Base-by-base conservation (phyloP, 176 grass and related monocot species). In the Zoysia pacifica region DNA sequence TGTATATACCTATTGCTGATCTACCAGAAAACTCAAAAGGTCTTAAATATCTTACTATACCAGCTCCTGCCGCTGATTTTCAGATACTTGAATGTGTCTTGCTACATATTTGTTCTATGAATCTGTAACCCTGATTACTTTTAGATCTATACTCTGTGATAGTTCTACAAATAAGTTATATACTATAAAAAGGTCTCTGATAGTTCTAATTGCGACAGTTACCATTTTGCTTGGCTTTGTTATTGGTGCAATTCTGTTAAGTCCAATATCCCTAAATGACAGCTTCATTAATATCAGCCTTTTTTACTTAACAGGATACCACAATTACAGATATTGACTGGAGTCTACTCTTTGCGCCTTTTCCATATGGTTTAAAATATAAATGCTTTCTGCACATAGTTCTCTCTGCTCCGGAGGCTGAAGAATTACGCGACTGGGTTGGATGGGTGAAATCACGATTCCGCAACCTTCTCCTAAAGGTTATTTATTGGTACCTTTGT, bases 361-460 rank as follows among this genome's bases (percentile, higher is more conserved):
- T 78, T 86, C 88, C 88, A 13, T 91, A 94, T 78, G 43, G 18
- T 64, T 41, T 37, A 53, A 84, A 48, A 71, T 88, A 91, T 41
- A 48, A 79, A 74, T 77, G 82, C 11, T 88, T 93, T 64, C 75
- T 94, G 62, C 55, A 79, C 16, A 94, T 94, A 75, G 65, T 91
- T 79, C 88, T 94, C 64, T 75, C 86, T 84, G 62, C 88, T 86
- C 83, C 72, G 14, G 37, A 43, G 71, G 76, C 36, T 69, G 80
- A 86, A 66, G 88, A 93, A 81, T 80, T 94, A 81, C 80, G 76
- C 42, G 88, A 94, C 45, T 94, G 86, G 88, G 91, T 86, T 67
- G 88, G 91, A 81, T 91, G 91, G 88, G 86, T 94, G 72, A 94
- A 94, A 83, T 91, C 88, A 54, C 77, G 88, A 48, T 83, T 91